Base-by-base conservation (phyloP, 805 yeast genomes). In the Martiniozyma abietophila region DNA sequence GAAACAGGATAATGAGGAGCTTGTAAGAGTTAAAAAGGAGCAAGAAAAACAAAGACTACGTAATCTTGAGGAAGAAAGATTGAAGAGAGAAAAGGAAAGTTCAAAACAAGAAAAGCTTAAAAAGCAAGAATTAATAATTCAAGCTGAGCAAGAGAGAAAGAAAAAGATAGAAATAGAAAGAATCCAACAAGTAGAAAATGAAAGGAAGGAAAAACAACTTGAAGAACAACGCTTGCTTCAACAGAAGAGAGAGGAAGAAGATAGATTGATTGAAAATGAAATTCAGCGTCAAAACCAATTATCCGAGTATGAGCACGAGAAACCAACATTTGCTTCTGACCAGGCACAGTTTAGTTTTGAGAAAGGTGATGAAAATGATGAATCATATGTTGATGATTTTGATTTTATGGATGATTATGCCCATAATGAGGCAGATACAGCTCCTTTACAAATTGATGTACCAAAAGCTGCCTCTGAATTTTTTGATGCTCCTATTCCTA, bases 351-450 rank as follows among this genome's bases (percentile, higher is more conserved):
- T 38, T 22, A 38, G 41, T 27, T 41, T 35, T 32, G 38, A 41
- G 16, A 11, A 31, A 11, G 12, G 12, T 20, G 33, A 24, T 15
- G 31, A 27, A 10, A 9, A 7, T 24, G 19, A 18, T 8, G 12
- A 29, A 7, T 25, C 31, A 8, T 18, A 21, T 12, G 11, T 15
- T 10, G 52, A 45, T 20, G 47, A 40, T 11, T 43, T 48, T 31
- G 49, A 50, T 30, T 35, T 50, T 8, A 49, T 51, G 31, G 61
- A 44, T 11, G 62, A 53, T 24, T 53, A 56, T 37, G 47, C 50
- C 7, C 50, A 47, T 16, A 36, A 32, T 2, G 45, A 36, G 5
- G 46, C 36, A 10, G 43, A 39, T 6, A 32, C 53, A 6, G 50
- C 51, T 2, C 54, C 54, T 12, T 32, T 49, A 20, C 30, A 32